Evolutionary conservation across 176 grass and related monocot species (phyloP).

Genomic region (Triticum dicoccoides): DNA sequence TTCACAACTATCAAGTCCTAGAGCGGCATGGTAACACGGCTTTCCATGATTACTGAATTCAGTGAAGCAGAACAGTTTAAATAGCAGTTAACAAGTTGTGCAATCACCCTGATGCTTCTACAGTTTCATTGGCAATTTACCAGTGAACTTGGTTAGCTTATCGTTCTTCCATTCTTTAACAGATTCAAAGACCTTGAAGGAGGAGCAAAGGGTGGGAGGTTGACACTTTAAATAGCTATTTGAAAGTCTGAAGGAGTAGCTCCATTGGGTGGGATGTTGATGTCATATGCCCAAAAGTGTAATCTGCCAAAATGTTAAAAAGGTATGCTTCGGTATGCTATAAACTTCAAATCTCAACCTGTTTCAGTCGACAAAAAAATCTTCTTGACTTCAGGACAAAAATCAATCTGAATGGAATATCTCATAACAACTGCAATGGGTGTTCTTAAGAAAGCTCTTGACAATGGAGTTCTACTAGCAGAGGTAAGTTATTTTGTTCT

Average conservation of each 20-base stretch:
- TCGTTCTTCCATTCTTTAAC: background rate
- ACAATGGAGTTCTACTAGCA: conserved; percentile 62
- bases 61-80: background rate
- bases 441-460: conserved; percentile 62
- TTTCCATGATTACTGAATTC: background rate
- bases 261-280: conserved; percentile 89
- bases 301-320: conserved; percentile 83
- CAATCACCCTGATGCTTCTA: background rate
- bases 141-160: background rate
- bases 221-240: conserved; percentile 37
- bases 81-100: background rate
- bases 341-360: background rate
- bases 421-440: conserved; percentile 86
- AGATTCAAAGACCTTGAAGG: conserved; percentile 95
- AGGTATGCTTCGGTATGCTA: conserved; percentile 36
- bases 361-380: background rate
- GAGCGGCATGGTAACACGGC: background rate
- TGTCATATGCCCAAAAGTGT: conserved; percentile 78
- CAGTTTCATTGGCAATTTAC: background rate
- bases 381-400: conserved; percentile 49
- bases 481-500: conserved; percentile 51
- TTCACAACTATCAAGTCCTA: background rate
- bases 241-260: conserved; percentile 65
- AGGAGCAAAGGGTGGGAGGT: conserved; percentile 64
- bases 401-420: conserved; percentile 95